phyloP scores from a whole-genome alignment of 2,329 filamentous ascomycete genomes.

The Leptographium lundbergii region DNA sequence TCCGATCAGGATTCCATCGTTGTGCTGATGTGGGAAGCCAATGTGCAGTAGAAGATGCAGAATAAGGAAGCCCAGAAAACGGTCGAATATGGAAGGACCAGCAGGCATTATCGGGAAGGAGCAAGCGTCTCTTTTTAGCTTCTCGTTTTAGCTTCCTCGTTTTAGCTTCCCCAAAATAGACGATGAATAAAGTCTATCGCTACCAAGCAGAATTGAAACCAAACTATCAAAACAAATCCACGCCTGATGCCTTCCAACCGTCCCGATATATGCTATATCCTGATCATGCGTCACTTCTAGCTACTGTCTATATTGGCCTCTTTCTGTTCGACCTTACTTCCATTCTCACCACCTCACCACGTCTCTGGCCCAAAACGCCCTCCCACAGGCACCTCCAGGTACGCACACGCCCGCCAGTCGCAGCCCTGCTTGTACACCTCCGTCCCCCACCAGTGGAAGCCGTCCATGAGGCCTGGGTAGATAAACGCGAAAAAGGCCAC shows the following conservation, averaged over 20 bases:
- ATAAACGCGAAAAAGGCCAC: conserved; percentile 78
- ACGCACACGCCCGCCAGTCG: conserved; percentile 73
- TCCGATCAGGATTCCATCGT: conserved; percentile 24
- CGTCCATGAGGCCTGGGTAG: conserved; percentile 62
- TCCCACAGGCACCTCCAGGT: conserved; percentile 49
- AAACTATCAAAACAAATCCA: neutral
- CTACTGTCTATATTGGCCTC: neutral
- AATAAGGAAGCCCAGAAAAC: neutral
- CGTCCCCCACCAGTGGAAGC: conserved; percentile 80
- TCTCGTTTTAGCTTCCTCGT: no score
- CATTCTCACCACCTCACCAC: conserved; percentile 31
- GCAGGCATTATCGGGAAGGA: no score
- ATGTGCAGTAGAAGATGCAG: neutral
- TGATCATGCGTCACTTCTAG: no score
- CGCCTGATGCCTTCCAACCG: neutral
- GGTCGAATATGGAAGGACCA: neutral
- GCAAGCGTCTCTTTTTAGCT: neutral
- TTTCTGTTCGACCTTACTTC: no score
- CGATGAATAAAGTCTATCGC: no score
- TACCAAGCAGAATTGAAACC: no score
- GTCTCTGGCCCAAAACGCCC: conserved; percentile 51
- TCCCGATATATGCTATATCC: no score
- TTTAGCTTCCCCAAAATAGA: no score
- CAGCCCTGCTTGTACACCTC: conserved; percentile 75
- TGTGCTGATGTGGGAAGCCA: conserved; percentile 26